Evolutionary conservation across 805 yeast genomes (phyloP).

Genomic region (Ogataea parapolymorpha): DNA sequence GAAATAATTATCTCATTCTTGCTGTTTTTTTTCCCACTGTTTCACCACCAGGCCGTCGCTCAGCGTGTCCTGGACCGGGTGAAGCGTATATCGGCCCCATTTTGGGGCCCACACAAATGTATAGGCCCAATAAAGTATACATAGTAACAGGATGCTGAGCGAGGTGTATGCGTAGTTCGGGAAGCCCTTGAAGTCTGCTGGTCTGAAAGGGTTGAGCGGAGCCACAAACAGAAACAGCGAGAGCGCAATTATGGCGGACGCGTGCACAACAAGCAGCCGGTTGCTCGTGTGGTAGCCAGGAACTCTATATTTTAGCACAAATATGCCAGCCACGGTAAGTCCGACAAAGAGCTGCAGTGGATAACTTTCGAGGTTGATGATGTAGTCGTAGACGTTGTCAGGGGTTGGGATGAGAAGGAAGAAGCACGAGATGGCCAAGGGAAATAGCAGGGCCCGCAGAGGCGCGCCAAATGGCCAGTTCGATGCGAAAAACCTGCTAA

Average conservation of each 20-base stretch:
- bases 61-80: constrained; percentile 37
- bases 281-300: constrained; percentile 50
- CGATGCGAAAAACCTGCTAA: constrained; percentile 47
- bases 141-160: constrained; percentile 37
- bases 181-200: constrained; percentile 35
- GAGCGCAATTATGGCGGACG: constrained; percentile 42
- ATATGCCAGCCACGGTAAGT: constrained; percentile 54
- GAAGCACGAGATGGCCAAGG: constrained; percentile 39
- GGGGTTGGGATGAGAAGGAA: constrained; percentile 42
- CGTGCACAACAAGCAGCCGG: constrained; percentile 48
- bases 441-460: constrained; percentile 42
- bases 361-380: constrained; percentile 50
- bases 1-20: constrained; percentile 2
- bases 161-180: constrained; percentile 51
- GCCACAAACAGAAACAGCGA: constrained; percentile 48
- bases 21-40: constrained; percentile 45
- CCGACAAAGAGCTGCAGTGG: constrained; percentile 49
- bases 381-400: constrained; percentile 49
- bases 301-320: constrained; percentile 49
- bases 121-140: constrained; percentile 54
- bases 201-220: constrained; percentile 44
- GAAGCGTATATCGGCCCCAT: constrained; percentile 43
- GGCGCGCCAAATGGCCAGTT: constrained; percentile 56
- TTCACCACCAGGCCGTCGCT: constrained; percentile 60
- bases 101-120: constrained; percentile 48